A percentile compares a stretch with the other conserved stretches of the same genome.
These are phyloP conservation scores for Pisolithus marmoratus DNA, from an alignment of 768 basidiomycete genomes.

Conservation along the genomic window DNA sequence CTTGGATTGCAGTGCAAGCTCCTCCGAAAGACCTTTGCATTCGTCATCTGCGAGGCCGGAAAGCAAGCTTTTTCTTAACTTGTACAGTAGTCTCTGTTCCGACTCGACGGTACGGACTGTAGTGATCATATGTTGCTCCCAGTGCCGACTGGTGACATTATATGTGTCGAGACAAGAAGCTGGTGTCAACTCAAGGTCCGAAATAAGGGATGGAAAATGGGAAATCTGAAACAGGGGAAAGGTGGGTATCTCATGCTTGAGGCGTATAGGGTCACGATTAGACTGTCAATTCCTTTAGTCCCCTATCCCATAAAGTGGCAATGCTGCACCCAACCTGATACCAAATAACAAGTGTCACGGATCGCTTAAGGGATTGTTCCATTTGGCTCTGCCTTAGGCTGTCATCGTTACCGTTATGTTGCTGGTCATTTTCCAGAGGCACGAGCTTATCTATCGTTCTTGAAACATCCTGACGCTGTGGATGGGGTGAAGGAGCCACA, in stretches of 20 bases:
- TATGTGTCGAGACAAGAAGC: conserved; percentile 58
- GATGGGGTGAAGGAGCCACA: conserved; percentile 6
- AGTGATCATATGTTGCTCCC: conserved; percentile 62
- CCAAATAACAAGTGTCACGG: conserved; percentile 65
- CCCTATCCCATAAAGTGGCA: background rate
- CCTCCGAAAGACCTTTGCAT: conserved; percentile 51
- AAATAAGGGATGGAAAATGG: conserved; percentile 44
- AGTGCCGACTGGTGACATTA: conserved; percentile 46
- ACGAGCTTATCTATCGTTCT: conserved; percentile 6
- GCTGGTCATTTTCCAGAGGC: conserved; percentile 6
- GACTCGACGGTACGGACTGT: conserved; percentile 54
- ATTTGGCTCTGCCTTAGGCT: conserved; percentile 26
- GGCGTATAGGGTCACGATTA: conserved; percentile 48
- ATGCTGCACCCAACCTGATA: conserved; percentile 43
- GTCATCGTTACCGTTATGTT: conserved; percentile 10
- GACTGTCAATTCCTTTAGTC: conserved; percentile 32
- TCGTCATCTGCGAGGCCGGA: conserved; percentile 50
- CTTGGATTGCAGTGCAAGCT: conserved; percentile 43
- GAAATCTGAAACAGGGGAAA: conserved; percentile 64
- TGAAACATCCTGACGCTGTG: conserved; percentile 1
- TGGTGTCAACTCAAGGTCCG: conserved; percentile 47
- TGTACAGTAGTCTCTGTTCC: conserved; percentile 60
- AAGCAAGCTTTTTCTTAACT: too few species aligned
- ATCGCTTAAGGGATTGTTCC: conserved; percentile 39
- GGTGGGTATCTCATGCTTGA: conserved; percentile 51